These are phyloP conservation scores for Microsporum ferrugineum DNA, from an alignment of 2,329 filamentous ascomycete species.

Conservation along the genomic window DNA sequence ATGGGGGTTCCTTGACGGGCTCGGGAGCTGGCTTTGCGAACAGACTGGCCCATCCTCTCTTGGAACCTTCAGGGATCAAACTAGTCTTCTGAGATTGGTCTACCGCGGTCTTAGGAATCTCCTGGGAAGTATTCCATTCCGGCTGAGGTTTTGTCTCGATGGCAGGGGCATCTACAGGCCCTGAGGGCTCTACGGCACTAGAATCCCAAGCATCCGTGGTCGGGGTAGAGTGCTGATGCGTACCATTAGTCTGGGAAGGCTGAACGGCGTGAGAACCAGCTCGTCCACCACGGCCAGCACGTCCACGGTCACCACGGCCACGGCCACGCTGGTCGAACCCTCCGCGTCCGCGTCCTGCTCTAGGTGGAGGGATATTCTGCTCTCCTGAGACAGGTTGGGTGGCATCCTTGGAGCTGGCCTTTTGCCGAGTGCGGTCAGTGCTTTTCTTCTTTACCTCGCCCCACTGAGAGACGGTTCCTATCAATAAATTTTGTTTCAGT, in stretches of 20 bases:
- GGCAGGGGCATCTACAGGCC: conserved; percentile 16
- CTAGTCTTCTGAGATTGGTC: conserved; percentile 23
- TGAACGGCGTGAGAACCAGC: conserved; percentile 29
- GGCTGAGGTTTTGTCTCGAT: conserved; percentile 1
- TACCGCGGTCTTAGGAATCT: conserved; percentile 7
- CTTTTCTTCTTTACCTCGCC: conserved; percentile 44
- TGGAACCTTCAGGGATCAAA: conserved; percentile 29
- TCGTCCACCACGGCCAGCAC: conserved; percentile 37
- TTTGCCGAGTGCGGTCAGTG: conserved; percentile 35
- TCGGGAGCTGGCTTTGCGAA: conserved; percentile 52
- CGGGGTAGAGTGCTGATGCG: conserved; percentile 1
- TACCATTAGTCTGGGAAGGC: conserved; percentile 18
- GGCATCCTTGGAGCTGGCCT: conserved; percentile 31
- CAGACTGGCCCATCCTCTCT: conserved; percentile 60
- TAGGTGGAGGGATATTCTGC: conserved; percentile 24
- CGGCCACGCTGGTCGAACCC: conserved; percentile 37
- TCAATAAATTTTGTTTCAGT: conserved; percentile 1
- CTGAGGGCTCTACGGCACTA: conserved; percentile 16
- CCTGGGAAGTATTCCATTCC: neutral
- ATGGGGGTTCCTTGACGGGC: conserved; percentile 41
- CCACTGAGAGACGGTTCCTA: conserved; percentile 43
- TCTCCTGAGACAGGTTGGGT: conserved; percentile 26
- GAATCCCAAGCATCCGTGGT: conserved; percentile 16
- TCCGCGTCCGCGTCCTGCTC: conserved; percentile 37
- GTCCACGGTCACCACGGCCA: conserved; percentile 38